Evolutionary conservation across 495 filamentous ascomycete genomes (phyloP).

Genomic region (Arthonia radiata): DNA sequence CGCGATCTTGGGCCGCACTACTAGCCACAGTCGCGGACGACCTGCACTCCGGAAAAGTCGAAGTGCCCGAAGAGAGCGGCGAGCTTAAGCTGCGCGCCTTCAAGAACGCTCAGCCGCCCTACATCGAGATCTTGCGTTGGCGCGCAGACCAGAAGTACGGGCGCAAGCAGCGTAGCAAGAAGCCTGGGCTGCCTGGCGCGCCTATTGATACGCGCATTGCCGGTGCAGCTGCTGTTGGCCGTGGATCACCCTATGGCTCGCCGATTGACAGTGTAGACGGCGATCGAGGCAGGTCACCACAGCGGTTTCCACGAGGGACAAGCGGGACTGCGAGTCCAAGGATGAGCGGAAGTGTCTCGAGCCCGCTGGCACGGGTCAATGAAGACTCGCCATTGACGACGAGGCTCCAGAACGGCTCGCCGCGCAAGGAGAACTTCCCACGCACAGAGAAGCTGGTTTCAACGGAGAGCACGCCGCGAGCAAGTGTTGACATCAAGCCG

Average conservation of each 20-base stretch:
- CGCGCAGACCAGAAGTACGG: slow-evolving; percentile 86
- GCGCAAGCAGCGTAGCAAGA: slow-evolving; percentile 17
- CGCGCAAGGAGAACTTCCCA: too few species aligned
- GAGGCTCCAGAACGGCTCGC: too few species aligned
- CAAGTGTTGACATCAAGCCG: too few species aligned
- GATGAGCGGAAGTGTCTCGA: slow-evolving; percentile 11
- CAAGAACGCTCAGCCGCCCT: slow-evolving; percentile 80
- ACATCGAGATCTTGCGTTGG: slow-evolving; percentile 86
- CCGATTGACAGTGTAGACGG: slow-evolving; percentile 5
- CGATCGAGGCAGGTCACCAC: slow-evolving; percentile 16
- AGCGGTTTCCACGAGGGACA: slow-evolving; percentile 9
- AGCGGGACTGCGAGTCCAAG: slow-evolving; percentile 5
- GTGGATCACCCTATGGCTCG: slow-evolving; percentile 6
- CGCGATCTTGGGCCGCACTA: slow-evolving; percentile 77
- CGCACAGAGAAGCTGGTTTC: too few species aligned
- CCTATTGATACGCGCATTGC: slow-evolving; percentile 15
- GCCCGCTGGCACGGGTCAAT: slow-evolving; percentile 16
- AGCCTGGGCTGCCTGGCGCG: slow-evolving; percentile 5
- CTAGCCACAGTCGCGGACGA: slow-evolving; percentile 77
- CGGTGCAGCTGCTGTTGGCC: slow-evolving; percentile 4
- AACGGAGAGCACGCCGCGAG: too few species aligned
- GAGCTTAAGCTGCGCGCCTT: slow-evolving; percentile 87
- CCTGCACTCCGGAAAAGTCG: slow-evolving; percentile 59
- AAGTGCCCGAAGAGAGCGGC: slow-evolving; percentile 70
- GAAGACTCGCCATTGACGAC: slow-evolving; percentile 13